phyloP scores from a whole-genome alignment of 106 monocot species.

The Dendrobium officinale region DNA sequence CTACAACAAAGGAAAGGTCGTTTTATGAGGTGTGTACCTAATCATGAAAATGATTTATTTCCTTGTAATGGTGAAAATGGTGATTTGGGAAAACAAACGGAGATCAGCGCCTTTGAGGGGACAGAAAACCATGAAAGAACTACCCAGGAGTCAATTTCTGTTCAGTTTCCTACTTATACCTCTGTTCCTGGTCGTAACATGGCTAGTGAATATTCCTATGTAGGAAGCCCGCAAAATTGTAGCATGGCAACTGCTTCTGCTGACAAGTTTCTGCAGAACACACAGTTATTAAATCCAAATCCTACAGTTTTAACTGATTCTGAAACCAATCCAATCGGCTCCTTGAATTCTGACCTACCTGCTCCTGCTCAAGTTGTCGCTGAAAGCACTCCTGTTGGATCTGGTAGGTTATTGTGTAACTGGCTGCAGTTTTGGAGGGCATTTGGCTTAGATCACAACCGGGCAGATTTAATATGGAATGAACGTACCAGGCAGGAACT shows the following conservation, averaged over 20 bases:
- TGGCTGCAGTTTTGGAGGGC: conserved; percentile 98
- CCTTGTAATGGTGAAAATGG: conserved; percentile 28
- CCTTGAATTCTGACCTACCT: conserved; percentile 62
- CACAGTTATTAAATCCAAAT: conserved; percentile 22
- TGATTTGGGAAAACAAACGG: conserved; percentile 24
- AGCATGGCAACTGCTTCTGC: conserved; percentile 16
- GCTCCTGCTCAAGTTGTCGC: conserved; percentile 88
- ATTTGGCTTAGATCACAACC: conserved; percentile 90
- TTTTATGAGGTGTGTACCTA: conserved; percentile 25
- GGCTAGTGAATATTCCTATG: conserved; percentile 25
- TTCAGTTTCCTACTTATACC: conserved; percentile 24
- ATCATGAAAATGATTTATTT: conserved; percentile 20
- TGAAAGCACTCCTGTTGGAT: conserved; percentile 90
- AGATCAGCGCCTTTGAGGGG: conserved; percentile 12
- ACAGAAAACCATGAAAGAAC: conserved; percentile 25
- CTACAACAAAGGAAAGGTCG: conserved; percentile 74
- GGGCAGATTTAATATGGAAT: conserved; percentile 99
- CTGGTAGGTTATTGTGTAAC: conserved; percentile 89
- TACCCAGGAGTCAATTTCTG: conserved; percentile 25
- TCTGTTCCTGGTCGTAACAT: conserved; percentile 24
- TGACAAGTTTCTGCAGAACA: conserved; percentile 22
- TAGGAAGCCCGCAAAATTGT: conserved; percentile 20
- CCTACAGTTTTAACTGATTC: conserved; percentile 22
- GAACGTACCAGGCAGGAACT: conserved; percentile 95
- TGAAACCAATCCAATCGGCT: conserved; percentile 28